These are phyloP conservation scores for Venturia asperata DNA, from an alignment of 2,329 filamentous ascomycete species.

Conservation along the genomic window DNA sequence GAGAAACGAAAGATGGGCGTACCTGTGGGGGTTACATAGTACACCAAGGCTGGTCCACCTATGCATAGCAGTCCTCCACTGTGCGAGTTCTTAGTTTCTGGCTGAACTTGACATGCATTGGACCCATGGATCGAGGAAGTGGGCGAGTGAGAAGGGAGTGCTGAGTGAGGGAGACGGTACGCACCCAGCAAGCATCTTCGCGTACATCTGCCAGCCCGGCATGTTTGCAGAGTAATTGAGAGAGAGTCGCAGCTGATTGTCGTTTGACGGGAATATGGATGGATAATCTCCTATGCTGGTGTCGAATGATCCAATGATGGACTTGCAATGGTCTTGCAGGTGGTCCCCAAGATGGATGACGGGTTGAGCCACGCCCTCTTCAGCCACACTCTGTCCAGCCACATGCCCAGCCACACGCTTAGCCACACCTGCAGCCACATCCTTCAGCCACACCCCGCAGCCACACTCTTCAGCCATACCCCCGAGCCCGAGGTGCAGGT, in stretches of 20 bases:
- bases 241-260: neutral
- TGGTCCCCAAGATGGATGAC: neutral
- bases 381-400: neutral
- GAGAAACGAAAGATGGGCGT: neutral
- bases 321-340: neutral
- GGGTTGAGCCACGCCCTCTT: neutral
- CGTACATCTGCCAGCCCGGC: constrained; percentile 2
- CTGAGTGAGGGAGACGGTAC: neutral
- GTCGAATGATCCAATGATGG: constrained; percentile 1
- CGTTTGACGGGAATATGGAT: neutral
- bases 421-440: too few species aligned
- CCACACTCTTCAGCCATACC: too few species aligned
- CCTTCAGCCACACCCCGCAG: too few species aligned
- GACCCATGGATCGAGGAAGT: neutral
- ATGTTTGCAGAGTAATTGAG: neutral
- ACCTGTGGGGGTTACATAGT: constrained; percentile 65
- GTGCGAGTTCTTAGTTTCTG: constrained; percentile 26
- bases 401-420: too few species aligned
- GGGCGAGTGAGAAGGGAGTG: neutral
- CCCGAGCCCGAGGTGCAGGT: too few species aligned
- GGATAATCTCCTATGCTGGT: neutral
- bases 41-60: constrained; percentile 77
- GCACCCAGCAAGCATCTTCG: constrained; percentile 14
- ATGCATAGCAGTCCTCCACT: constrained; percentile 68
- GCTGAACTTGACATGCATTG: neutral